A percentile compares a stretch with the other conserved stretches of the same genome.
Evolutionary conservation across 2,329 filamentous ascomycete species (phyloP).

Genomic region (Penicillium sp.): DNA sequence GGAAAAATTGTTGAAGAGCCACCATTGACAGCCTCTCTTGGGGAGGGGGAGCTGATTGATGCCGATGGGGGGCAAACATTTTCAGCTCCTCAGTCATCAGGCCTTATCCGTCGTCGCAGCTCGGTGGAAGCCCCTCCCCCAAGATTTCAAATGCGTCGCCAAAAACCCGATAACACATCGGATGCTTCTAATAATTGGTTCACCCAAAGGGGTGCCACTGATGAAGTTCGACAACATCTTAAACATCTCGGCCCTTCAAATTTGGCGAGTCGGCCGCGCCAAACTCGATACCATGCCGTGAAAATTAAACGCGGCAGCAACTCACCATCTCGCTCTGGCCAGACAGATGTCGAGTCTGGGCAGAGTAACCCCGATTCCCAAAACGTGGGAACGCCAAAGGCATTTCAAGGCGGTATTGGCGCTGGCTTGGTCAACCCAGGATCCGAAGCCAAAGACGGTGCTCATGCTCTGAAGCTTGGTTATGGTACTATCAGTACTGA

Average conservation of each 20-base stretch:
- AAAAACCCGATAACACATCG: constrained; percentile 26
- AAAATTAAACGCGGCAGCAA: constrained; percentile 57
- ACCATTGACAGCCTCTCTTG: constrained; percentile 29
- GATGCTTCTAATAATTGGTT: constrained; percentile 28
- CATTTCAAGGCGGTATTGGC: constrained; percentile 49
- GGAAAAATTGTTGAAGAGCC: constrained; percentile 49
- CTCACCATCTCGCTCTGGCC: constrained; percentile 30
- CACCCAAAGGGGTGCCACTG: constrained; percentile 48
- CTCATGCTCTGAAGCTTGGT: constrained; percentile 53
- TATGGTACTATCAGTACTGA: constrained; percentile 47
- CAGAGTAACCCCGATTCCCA: constrained; percentile 42
- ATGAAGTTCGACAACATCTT: constrained; percentile 54
- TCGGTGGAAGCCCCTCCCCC: constrained; percentile 36
- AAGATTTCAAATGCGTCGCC: constrained; percentile 38
- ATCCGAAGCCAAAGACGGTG: constrained; percentile 58
- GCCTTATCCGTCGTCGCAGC: constrained; percentile 27
- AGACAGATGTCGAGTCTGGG: constrained; percentile 32
- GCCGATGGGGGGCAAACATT: constrained; percentile 41
- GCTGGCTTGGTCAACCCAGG: constrained; percentile 51
- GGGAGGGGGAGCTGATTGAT: constrained; percentile 39
- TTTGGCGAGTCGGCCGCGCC: constrained; percentile 53
- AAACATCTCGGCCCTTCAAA: constrained; percentile 62
- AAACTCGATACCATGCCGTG: constrained; percentile 57
- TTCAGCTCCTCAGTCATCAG: constrained; percentile 19
- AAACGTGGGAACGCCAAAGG: constrained; percentile 26